Evolutionary conservation across 148 eudicot genomes (phyloP).

Genomic region (Polygonum aviculare): DNA sequence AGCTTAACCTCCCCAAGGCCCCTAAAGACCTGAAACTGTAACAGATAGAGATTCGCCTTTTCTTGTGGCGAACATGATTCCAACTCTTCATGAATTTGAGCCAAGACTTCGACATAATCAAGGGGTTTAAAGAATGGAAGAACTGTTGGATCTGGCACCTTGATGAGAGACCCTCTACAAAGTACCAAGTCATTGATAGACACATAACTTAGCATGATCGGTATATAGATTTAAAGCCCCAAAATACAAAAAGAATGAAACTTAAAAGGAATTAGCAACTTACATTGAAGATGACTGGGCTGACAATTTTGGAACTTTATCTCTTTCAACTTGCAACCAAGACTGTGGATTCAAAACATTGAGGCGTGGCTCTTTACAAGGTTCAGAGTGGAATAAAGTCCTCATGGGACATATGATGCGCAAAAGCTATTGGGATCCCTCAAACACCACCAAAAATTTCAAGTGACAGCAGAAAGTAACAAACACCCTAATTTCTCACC

Average conservation of each 20-base stretch:
- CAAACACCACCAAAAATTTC: conserved; percentile 9
- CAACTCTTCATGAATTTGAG: conserved; percentile 86
- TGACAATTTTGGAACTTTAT: conserved; percentile 60
- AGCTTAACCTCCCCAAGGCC: conserved; percentile 87
- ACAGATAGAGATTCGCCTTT: conserved; percentile 61
- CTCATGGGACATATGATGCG: conserved; percentile 85
- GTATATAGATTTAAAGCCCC: neutral
- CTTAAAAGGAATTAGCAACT: conserved; percentile 16
- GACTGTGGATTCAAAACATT: conserved; percentile 84
- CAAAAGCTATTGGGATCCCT: conserved; percentile 37
- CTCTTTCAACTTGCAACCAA: conserved; percentile 98
- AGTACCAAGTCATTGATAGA: conserved; percentile 10
- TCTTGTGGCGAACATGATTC: conserved; percentile 60
- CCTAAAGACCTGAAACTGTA: conserved; percentile 89
- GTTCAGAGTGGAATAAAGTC: conserved; percentile 73
- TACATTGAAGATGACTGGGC: conserved; percentile 73
- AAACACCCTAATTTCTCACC: neutral
- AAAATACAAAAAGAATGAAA: neutral
- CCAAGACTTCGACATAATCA: conserved; percentile 89
- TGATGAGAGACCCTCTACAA: conserved; percentile 87
- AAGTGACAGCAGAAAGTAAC: neutral
- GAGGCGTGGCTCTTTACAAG: conserved; percentile 80
- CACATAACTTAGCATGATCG: neutral
- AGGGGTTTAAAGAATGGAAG: conserved; percentile 78
- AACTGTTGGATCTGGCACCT: conserved; percentile 82